phyloP scores from a whole-genome alignment of 192 early-diverging fungal genomes.

The Linderina pennispora region DNA sequence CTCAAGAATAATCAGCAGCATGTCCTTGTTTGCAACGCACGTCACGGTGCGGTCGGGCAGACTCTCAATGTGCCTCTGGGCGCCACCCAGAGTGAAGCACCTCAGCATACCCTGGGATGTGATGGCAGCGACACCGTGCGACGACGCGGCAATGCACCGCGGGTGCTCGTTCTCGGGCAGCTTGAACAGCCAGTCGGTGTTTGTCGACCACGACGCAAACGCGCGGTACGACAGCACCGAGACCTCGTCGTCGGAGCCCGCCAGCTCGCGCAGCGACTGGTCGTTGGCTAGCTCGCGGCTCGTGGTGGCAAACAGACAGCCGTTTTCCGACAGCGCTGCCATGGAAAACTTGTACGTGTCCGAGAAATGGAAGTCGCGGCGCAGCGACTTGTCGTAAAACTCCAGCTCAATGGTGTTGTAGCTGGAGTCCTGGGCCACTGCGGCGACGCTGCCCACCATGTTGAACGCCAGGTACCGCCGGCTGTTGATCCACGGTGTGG shows the following conservation, averaged over 20 bases:
- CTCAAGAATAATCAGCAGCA: conserved; percentile 30
- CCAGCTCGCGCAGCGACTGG: conserved; percentile 47
- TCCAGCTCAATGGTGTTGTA: conserved; percentile 79
- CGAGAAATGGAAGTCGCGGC: conserved; percentile 75
- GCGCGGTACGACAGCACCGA: conserved; percentile 69
- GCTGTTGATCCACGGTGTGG: conserved; percentile 56
- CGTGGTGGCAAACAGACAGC: conserved; percentile 63
- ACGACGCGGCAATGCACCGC: conserved; percentile 67
- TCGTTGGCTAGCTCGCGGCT: conserved; percentile 37
- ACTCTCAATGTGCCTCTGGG: conserved; percentile 68
- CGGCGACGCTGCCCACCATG: conserved; percentile 71
- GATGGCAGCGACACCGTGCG: conserved; percentile 56
- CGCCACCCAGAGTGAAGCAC: conserved; percentile 69
- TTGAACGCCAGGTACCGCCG: conserved; percentile 78
- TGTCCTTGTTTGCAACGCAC: conserved; percentile 28
- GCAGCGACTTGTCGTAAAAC: conserved; percentile 78
- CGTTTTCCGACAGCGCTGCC: conserved; percentile 64
- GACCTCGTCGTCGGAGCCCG: conserved; percentile 36
- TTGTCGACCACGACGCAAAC: conserved; percentile 61
- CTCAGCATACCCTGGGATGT: conserved; percentile 75
- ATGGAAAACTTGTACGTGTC: conserved; percentile 74
- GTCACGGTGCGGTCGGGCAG: conserved; percentile 49
- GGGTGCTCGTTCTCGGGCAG: conserved; percentile 66
- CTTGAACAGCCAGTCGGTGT: conserved; percentile 70
- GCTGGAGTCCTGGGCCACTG: conserved; percentile 57